phyloP scores from a whole-genome alignment of 306 rosid species.

The Pyrus betulifolia region DNA sequence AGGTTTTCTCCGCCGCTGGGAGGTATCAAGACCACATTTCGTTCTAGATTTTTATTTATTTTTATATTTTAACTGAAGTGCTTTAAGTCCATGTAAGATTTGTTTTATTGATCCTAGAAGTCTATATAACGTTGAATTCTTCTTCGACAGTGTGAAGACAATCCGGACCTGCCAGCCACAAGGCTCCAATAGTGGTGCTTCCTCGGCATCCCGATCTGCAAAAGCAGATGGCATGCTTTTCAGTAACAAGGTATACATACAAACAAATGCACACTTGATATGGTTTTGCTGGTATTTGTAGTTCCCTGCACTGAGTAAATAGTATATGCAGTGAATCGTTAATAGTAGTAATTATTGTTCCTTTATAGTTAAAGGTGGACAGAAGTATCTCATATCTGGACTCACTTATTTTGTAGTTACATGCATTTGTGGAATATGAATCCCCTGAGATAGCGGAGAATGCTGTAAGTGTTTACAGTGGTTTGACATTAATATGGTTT shows the following conservation, averaged over 20 bases:
- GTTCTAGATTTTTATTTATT: neutral
- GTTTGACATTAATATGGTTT: slow-evolving; percentile 8
- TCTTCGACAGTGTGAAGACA: slow-evolving; percentile 73
- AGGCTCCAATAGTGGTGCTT: slow-evolving; percentile 53
- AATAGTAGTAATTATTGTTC: neutral
- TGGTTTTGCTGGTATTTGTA: neutral
- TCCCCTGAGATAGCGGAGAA: slow-evolving; percentile 91
- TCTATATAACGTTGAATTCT: slow-evolving; percentile 2
- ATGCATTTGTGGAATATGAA: slow-evolving; percentile 96
- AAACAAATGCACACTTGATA: neutral
- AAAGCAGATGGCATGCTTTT: slow-evolving; percentile 69
- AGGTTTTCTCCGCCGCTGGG: slow-evolving; percentile 84
- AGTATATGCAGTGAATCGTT: neutral
- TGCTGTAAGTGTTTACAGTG: slow-evolving; percentile 62
- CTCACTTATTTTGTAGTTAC: slow-evolving; percentile 51
- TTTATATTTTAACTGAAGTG: neutral
- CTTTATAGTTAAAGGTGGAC: neutral
- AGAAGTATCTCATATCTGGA: slow-evolving; percentile 18
- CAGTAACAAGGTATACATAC: slow-evolving; percentile 62
- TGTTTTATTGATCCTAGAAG: slow-evolving; percentile 7
- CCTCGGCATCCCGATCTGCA: slow-evolving; percentile 62
- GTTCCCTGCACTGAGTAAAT: neutral
- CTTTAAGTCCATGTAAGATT: neutral
- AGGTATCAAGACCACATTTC: slow-evolving; percentile 43
- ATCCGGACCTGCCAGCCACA: slow-evolving; percentile 98